Evolutionary conservation across 495 filamentous ascomycete genomes (phyloP), one percentile per base, ranked within the genome.

Genomic region (Tirmania nivea): DNA sequence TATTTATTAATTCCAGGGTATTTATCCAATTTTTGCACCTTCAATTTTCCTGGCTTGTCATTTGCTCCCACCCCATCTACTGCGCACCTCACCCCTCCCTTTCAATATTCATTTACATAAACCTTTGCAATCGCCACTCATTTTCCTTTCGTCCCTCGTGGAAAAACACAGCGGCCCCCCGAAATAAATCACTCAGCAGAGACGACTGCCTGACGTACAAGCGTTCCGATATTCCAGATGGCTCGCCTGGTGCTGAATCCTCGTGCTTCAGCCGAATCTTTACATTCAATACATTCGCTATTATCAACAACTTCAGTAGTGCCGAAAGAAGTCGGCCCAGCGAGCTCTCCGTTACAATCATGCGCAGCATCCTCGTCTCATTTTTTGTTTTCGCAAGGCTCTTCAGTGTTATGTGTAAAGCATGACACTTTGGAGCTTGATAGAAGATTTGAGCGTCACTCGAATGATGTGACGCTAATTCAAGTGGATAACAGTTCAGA

Each of bases 401-500:
- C 59, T 35, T 64, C 62, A 37, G 56, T 65, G 49, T 54, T 65
- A 35, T 64, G 62, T 55, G 54, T 65, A 6, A 84, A 93, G 57
- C 86, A 95, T 67, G 92, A 97, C 65, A 94, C 82, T 10, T 68
- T 96, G 42, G 85, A 83, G 37, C 77, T 95, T 55, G 92, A 96
- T 60, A 76, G 88, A 48, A 75, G 83, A 5, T 97, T 96, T 65
- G 77, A 83, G 16, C 75, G 77, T 52, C 90, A 97, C 68, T 74
- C 77, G 47, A 84, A 94, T 51, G 79, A 88, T 55, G 78, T 97
- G 14, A 70, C 78, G 31, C 75, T 93, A 57, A 75, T 97, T 25
- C 80, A 83, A 20, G 85, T 87, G 51, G 90, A 97, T 65, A 96
- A 90, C 69, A 78, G 83, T 52, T 96, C 87, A 67, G 89, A 94